These are phyloP conservation scores for Falciphora oryzae DNA, from an alignment of 2,329 filamentous ascomycete species.

Conservation along the genomic window DNA sequence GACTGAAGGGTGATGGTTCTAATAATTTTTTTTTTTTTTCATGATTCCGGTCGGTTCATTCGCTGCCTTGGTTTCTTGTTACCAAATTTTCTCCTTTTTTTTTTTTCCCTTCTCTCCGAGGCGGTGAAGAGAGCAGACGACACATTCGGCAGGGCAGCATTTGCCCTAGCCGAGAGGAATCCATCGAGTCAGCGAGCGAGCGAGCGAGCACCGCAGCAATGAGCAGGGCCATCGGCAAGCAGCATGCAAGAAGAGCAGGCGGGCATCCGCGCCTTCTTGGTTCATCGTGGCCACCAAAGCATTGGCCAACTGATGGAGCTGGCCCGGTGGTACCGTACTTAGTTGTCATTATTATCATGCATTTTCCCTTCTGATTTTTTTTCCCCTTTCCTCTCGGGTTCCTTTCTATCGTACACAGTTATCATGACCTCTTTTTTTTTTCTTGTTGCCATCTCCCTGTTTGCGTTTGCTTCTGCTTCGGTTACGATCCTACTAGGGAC, in stretches of 20 bases:
- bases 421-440: too few species aligned
- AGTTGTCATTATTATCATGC: not conserved
- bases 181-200: not conserved
- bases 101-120: too few species aligned
- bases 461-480: not conserved
- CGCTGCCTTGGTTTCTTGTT: not conserved
- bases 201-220: not conserved
- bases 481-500: not conserved
- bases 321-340: not conserved
- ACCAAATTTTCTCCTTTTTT: not conserved
- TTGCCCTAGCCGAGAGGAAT: not conserved
- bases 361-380: not conserved
- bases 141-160: not conserved
- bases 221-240: too few species aligned
- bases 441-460: not conserved
- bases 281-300: not conserved
- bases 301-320: not conserved
- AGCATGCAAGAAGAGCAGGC: not conserved
- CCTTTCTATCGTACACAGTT: not conserved
- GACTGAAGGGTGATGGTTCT: not conserved
- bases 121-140: not conserved
- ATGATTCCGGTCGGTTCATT: not conserved
- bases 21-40: not conserved
- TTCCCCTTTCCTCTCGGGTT: not conserved
- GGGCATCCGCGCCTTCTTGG: not conserved